Evolutionary conservation across 129 eudicot species (phyloP), one percentile per base, ranked within the genome.

Genomic region (Flaveria brownii): DNA sequence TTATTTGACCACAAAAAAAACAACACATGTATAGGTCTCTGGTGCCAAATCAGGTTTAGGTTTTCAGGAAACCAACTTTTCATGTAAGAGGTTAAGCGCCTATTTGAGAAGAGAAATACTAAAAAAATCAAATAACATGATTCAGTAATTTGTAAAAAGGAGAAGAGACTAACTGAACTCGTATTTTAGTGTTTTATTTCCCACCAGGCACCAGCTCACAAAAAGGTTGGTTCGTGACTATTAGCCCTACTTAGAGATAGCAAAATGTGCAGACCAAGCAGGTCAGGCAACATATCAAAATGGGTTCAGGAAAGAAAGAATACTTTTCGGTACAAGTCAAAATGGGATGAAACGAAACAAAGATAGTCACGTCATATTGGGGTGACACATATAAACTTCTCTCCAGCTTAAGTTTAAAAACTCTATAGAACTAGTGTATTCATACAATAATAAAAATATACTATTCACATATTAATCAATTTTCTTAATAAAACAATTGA

Each of bases 1-100:
- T 25, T 25, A n/a, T 52, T 25, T 16, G 74, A 30, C 55, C 41
- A 76, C 30, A 36, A 39, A 39, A 9, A 12, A 68, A 28, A 18
- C 71, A 62, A n/a, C 36, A 75, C 22, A 56, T 12, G 13, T 9
- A 55, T 8, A 4, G 23, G 9, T 41, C 43, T 46, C 8, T 15
- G 5, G 39, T 25, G 39, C 7, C 66, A 22, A 60, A 23, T 16
- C 39, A 22, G 39, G 33, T 33, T 63, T 30, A 15, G 2, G 16
- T 63, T 63, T 63, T 20, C 46, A 63, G 79, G 68, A 60, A 60
- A 25, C 39, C 39, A 60, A 56, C 30, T 12, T 60, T 23, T 22
- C 2, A 11, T 60, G 39, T 36, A 60, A 22, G 6, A 60, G 66
- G n/a, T 60, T 60, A 60, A 4, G n/a, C 5, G 64, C 66, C 39